Percentiles rank a stretch among this genome's conserved stretches.
Conservation (phyloP, 305 asterid genomes). For the Vinca major region DNA sequence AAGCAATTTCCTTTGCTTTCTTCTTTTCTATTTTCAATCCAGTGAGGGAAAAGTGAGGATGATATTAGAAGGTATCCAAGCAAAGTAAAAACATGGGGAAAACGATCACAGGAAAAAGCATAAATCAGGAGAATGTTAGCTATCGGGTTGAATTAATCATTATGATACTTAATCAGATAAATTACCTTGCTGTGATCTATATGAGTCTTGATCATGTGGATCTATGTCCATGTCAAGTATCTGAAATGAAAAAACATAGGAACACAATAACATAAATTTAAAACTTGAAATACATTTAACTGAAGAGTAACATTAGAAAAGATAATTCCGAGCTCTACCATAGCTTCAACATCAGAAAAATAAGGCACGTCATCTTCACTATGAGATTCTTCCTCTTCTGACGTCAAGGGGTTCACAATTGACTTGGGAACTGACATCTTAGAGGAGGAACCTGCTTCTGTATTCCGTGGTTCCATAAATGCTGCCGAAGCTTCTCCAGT, state of each 20-base stretch:
- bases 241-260: conserved; percentile 37
- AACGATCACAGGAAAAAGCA: not conserved
- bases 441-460: conserved; percentile 38
- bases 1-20: not conserved
- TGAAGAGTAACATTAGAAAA: conserved; percentile 13
- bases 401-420: conserved; percentile 31
- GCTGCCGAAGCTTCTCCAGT: conserved; percentile 34
- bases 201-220: conserved; percentile 56
- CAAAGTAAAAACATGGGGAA: not conserved
- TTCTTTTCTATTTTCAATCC: not conserved
- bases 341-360: conserved; percentile 91
- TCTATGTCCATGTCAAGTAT: conserved; percentile 92
- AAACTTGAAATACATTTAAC: conserved; percentile 5
- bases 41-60: not conserved
- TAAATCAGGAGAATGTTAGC: not conserved
- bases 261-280: conserved; percentile 11
- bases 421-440: conserved; percentile 32
- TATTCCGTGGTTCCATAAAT: conserved; percentile 28
- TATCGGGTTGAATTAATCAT: not conserved
- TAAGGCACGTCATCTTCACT: conserved; percentile 81
- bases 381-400: conserved; percentile 52
- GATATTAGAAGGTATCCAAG: not conserved
- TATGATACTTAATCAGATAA: conserved; percentile 10
- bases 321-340: conserved; percentile 44
- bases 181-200: conserved; percentile 44